Base-by-base conservation (phyloP, 306 rosid genomes). In the Ormosia emarginata region DNA sequence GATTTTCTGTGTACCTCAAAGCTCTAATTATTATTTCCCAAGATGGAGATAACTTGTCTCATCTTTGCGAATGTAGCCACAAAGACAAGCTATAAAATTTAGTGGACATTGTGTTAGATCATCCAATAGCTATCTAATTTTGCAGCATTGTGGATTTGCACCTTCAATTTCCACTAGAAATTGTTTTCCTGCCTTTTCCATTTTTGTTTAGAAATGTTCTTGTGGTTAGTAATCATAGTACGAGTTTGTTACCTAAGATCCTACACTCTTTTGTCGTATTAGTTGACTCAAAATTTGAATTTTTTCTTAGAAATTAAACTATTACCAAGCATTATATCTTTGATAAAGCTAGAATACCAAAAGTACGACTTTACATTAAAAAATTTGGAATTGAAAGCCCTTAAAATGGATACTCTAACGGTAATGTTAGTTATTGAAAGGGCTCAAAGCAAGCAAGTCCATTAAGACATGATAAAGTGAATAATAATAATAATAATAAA, bases 241-340 rank as follows among this genome's bases (percentile, higher is more conserved):
- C 62, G 46, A 76, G 40, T 70, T 75, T 63, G 15, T 65, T 66
- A 57, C 63, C 52, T 71, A 43, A 57, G 67, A 47, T 69, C 50
- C 47, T 75, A 53, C 49, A 58, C 71, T 52, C 49, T 76, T 76
- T 85, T 81, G 88, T 85, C 85, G 17, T 57, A 74, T 63, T 74
- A 74, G 82, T 68, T 86, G 84, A 74, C 89, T 41, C 43, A 7
- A 83, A 57, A 11, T 66, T 80, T 77, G 67, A 80, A 80, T 75
- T 24, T 24, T 24, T 24, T 24, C 24, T 24, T 71, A 82, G 59
- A 43, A 66, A 65, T 47, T 32, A 43, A 66, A 65, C 55, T 32
- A 83, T 70, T 78, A 58, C 81, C 41, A 49, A 83, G 67, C 81
- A 57, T 73, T 67, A 46, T 24, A 41, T 71, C 65, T 77, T 29